phyloP scores from a whole-genome alignment of 2,329 filamentous ascomycete species.

The Colletotrichum siamense region DNA sequence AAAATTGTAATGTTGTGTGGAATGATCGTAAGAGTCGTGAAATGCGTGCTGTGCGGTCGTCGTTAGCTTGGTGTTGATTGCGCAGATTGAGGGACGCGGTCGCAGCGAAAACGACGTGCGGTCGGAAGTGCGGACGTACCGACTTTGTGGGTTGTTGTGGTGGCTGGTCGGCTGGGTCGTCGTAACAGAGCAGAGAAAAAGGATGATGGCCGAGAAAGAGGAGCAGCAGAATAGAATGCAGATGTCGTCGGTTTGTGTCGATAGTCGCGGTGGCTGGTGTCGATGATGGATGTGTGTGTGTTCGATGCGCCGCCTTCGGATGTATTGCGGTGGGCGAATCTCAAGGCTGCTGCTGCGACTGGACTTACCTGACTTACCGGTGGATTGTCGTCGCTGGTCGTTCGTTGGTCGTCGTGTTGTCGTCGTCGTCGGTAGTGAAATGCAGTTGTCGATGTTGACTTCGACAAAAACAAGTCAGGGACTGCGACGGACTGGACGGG shows the following conservation, averaged over 20 bases:
- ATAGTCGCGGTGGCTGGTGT: background rate
- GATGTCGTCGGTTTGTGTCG: background rate
- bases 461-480: background rate
- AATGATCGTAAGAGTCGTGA: constrained; percentile 18
- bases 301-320: background rate
- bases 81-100: background rate
- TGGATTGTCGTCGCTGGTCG: constrained; percentile 1
- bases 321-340: background rate
- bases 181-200: background rate
- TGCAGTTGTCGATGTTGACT: constrained; percentile 14
- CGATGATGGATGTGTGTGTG: background rate
- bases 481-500: constrained; percentile 3
- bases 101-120: background rate
- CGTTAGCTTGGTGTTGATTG: background rate
- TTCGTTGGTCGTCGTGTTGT: constrained; percentile 4
- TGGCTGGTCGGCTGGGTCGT: background rate
- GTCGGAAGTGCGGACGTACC: background rate
- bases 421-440: constrained; percentile 20
- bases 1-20: background rate
- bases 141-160: background rate
- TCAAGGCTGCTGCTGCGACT: background rate
- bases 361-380: constrained; percentile 1
- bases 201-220: background rate
- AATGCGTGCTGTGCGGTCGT: background rate
- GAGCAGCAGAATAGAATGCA: background rate